Percentiles rank a stretch among this genome's conserved stretches.
Evolutionary conservation across 169 alveolate genomes (phyloP).

Genomic region (Eimeria brunetti): DNA sequence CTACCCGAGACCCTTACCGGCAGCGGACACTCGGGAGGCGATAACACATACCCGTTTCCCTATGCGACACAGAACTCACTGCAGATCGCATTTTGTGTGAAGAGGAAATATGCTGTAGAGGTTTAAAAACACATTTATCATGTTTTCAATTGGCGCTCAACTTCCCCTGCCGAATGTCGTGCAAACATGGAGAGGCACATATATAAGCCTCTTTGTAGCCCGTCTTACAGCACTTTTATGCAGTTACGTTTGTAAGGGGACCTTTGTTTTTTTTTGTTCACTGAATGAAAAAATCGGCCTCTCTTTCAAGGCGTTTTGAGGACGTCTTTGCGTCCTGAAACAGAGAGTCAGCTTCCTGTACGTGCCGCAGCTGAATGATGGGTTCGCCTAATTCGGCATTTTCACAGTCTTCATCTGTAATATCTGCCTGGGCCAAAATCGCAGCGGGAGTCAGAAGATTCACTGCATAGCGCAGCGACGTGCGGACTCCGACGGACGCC

Average conservation of each 20-base stretch:
- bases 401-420: constrained; percentile 42
- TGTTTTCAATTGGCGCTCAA: not conserved
- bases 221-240: not conserved
- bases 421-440: constrained; percentile 95
- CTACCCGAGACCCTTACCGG: not conserved
- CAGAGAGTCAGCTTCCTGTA: constrained; percentile 96
- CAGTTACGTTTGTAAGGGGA: not conserved
- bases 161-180: not conserved
- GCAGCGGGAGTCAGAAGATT: constrained; percentile 98
- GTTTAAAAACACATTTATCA: not conserved
- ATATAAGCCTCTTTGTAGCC: not conserved
- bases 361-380: constrained; percentile 92
- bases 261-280: constrained; percentile 23
- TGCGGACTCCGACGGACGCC: constrained; percentile 98
- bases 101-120: not conserved
- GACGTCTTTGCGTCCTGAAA: constrained; percentile 98
- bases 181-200: not conserved
- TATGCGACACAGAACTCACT: not conserved
- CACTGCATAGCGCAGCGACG: constrained; percentile 97
- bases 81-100: not conserved
- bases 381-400: constrained; percentile 89
- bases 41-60: not conserved
- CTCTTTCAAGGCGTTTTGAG: constrained; percentile 96
- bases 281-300: constrained; percentile 81
- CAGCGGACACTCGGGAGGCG: not conserved